phyloP scores from a whole-genome alignment of 805 yeast species.

The Candida coquimbonensis region DNA sequence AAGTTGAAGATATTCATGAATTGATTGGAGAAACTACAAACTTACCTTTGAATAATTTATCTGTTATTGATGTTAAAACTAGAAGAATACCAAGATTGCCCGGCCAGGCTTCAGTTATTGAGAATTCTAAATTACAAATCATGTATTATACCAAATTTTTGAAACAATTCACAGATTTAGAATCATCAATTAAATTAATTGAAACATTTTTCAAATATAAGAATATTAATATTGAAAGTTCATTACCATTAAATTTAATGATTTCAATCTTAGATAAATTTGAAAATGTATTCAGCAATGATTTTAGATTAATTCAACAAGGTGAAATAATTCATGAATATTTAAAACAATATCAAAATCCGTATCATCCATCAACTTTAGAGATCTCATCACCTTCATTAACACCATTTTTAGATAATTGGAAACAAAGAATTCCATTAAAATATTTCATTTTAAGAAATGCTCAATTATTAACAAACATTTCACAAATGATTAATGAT shows the following conservation, averaged over 20 bases:
- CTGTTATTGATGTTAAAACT: slow-evolving; percentile 57
- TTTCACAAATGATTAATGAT: slow-evolving; percentile 29
- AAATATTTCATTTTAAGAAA: slow-evolving; percentile 49
- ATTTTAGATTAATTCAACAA: slow-evolving; percentile 26
- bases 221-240: slow-evolving; percentile 40
- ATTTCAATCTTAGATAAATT: slow-evolving; percentile 29
- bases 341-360: neutral
- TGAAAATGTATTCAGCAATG: slow-evolving; percentile 34
- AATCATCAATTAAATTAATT: slow-evolving; percentile 28
- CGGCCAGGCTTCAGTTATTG: slow-evolving; percentile 38
- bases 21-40: slow-evolving; percentile 5
- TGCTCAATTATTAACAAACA: slow-evolving; percentile 36
- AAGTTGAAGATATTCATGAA: slow-evolving; percentile 5
- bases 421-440: slow-evolving; percentile 52
- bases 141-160: slow-evolving; percentile 49
- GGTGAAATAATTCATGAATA: slow-evolving; percentile 27
- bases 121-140: slow-evolving; percentile 51
- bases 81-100: slow-evolving; percentile 41
- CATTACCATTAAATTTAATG: slow-evolving; percentile 36
- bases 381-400: neutral
- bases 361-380: neutral
- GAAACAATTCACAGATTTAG: slow-evolving; percentile 25
- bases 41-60: slow-evolving; percentile 18
- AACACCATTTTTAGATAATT: slow-evolving; percentile 29
- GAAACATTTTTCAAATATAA: slow-evolving; percentile 40